phyloP scores from a whole-genome alignment of 768 basidiomycete genomes.

The Serendipita vermifera region DNA sequence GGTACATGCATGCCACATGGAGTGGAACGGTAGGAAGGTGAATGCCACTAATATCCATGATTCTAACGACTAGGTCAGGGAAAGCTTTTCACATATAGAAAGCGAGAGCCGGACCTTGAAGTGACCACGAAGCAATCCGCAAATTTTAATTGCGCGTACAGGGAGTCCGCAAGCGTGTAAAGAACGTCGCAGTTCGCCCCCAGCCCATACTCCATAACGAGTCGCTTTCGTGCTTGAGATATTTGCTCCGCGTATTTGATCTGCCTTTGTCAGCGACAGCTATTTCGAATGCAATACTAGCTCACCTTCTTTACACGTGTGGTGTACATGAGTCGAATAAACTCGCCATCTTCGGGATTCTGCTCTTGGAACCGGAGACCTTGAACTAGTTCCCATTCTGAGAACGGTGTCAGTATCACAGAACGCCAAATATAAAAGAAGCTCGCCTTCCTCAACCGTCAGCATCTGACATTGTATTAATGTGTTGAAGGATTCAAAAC shows the following conservation, averaged over 20 bases:
- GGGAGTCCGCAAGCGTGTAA: constrained; percentile 77
- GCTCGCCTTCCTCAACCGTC: constrained; percentile 78
- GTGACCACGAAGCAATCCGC: constrained; percentile 90
- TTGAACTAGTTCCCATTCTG: constrained; percentile 96
- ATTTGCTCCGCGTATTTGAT: constrained; percentile 77
- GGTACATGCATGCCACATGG: constrained; percentile 97
- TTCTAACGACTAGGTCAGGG: constrained; percentile 34
- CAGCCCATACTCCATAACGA: constrained; percentile 72
- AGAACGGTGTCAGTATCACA: constrained; percentile 3
- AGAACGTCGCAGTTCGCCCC: constrained; percentile 88
- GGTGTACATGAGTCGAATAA: constrained; percentile 86
- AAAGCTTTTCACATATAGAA: constrained; percentile 9
- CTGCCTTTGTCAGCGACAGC: constrained; percentile 18
- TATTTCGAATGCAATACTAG: not conserved
- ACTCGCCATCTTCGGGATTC: constrained; percentile 75
- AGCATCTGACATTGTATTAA: constrained; percentile 91
- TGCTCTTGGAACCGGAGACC: constrained; percentile 57
- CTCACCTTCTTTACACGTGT: constrained; percentile 69
- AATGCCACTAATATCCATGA: constrained; percentile 68
- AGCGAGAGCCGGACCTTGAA: constrained; percentile 38
- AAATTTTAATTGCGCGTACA: constrained; percentile 82
- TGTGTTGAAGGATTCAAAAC: constrained; percentile 89
- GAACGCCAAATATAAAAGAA: constrained; percentile 7
- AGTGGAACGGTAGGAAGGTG: constrained; percentile 85
- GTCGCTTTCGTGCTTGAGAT: constrained; percentile 57